Evolutionary conservation across 202 grass and related monocot species (phyloP).

Genomic region (Hordeum pubiflorum): DNA sequence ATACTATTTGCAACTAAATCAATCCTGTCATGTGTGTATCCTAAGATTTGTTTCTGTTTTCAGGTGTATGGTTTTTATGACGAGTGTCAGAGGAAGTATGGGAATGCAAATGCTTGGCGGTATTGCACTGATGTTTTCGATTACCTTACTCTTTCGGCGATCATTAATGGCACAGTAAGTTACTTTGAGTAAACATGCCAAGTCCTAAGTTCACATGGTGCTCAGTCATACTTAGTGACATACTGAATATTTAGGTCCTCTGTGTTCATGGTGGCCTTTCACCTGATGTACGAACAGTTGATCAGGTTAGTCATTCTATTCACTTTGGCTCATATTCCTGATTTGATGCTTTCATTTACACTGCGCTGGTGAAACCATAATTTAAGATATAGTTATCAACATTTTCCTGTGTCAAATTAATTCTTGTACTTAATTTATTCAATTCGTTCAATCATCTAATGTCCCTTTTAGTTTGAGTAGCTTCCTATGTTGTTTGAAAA

Average conservation of each 20-base stretch:
- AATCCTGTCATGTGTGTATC: not conserved
- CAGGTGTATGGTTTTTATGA: constrained; percentile 99
- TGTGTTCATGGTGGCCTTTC: constrained; percentile 98
- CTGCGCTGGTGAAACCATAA: not conserved
- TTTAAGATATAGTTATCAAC: not conserved
- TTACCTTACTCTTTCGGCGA: constrained; percentile 94
- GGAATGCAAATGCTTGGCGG: constrained; percentile 97
- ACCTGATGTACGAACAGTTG: constrained; percentile 83
- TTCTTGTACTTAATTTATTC: not conserved
- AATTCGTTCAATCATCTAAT: not conserved
- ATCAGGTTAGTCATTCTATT: constrained; percentile 55
- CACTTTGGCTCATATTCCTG: not conserved
- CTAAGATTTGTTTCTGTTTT: not conserved
- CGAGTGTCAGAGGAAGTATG: constrained; percentile 98
- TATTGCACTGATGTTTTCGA: constrained; percentile 99
- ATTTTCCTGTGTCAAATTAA: not conserved
- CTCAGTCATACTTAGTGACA: not conserved
- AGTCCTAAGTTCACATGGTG: not conserved
- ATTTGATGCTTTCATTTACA: not conserved
- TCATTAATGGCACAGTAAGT: constrained; percentile 93
- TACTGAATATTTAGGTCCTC: constrained; percentile 53
- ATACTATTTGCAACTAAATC: not conserved
- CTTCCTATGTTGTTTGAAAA: not conserved
- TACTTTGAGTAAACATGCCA: not conserved
- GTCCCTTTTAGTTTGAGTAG: not conserved